Conservation (phyloP, 2,329 filamentous ascomycete species). For the Talaromyces sp. region DNA sequence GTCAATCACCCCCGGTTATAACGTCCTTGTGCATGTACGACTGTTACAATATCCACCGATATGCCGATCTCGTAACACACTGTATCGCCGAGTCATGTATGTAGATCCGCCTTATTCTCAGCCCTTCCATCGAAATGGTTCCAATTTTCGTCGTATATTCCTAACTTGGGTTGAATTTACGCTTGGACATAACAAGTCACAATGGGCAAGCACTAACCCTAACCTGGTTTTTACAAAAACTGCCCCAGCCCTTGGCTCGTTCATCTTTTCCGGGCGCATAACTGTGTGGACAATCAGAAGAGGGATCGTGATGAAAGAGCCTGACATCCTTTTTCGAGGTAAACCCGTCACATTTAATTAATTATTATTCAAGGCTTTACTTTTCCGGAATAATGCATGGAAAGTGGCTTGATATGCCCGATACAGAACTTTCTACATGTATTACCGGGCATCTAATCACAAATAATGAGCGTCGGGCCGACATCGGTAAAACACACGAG, state of each 20-base stretch:
- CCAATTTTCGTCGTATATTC: neutral
- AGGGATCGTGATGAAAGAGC: too few relatives aligned
- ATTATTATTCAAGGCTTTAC: neutral
- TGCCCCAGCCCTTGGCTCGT: too few relatives aligned
- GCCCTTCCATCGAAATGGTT: neutral
- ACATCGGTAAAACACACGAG: neutral
- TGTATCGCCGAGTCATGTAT: neutral
- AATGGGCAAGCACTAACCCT: neutral
- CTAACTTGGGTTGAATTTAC: neutral
- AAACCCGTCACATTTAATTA: neutral
- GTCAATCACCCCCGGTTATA: neutral
- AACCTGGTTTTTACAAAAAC: neutral
- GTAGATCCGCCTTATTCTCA: neutral
- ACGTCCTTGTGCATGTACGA: neutral
- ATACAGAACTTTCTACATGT: neutral
- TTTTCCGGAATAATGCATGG: neutral
- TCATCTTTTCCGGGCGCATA: neutral
- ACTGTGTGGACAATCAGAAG: neutral
- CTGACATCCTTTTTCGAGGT: neutral
- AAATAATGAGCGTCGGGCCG: too few relatives aligned
- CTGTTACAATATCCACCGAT: neutral
- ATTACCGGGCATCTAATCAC: neutral
- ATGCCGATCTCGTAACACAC: neutral
- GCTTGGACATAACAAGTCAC: neutral
- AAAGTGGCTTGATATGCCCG: neutral